Percentiles rank a stretch among this genome's conserved stretches.
These are phyloP conservation scores for Zygoascus tannicola DNA, from an alignment of 805 yeast genomes.

Conservation along the genomic window DNA sequence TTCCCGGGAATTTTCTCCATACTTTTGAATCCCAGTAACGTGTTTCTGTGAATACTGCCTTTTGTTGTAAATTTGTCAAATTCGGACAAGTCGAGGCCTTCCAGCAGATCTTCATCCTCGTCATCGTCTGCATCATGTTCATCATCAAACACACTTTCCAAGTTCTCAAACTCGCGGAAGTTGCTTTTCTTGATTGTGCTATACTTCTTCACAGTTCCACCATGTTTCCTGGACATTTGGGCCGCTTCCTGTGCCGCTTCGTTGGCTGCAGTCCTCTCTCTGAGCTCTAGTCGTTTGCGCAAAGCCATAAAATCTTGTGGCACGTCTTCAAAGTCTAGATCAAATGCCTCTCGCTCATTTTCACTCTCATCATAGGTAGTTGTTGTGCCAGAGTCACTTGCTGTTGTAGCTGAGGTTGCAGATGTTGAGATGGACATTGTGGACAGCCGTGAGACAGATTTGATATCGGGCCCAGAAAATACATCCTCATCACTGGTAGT, in stretches of 20 bases:
- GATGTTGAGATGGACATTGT: constrained; percentile 4
- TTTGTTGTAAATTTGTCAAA: background rate
- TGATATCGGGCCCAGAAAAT: constrained; percentile 4
- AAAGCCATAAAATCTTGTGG: background rate
- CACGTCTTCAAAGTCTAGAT: constrained; percentile 6
- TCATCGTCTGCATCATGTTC: background rate
- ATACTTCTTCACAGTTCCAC: background rate
- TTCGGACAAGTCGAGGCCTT: constrained; percentile 13
- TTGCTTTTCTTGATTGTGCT: background rate
- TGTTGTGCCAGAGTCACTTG: background rate
- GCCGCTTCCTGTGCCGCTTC: background rate
- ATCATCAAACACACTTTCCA: background rate
- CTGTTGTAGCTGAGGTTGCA: constrained; percentile 2
- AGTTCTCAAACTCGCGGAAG: background rate
- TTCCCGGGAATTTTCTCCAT: background rate
- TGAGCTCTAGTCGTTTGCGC: background rate
- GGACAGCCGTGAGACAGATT: constrained; percentile 12
- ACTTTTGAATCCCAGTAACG: background rate
- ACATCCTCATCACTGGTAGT: constrained; percentile 7
- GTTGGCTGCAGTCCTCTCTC: background rate
- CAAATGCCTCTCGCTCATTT: constrained; percentile 10
- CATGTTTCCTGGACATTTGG: background rate
- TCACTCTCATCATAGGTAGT: constrained; percentile 9
- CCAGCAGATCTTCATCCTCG: constrained; percentile 9
- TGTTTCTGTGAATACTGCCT: constrained; percentile 1